phyloP scores from a whole-genome alignment of 2,329 filamentous ascomycete species.

The Exophiala sp. region DNA sequence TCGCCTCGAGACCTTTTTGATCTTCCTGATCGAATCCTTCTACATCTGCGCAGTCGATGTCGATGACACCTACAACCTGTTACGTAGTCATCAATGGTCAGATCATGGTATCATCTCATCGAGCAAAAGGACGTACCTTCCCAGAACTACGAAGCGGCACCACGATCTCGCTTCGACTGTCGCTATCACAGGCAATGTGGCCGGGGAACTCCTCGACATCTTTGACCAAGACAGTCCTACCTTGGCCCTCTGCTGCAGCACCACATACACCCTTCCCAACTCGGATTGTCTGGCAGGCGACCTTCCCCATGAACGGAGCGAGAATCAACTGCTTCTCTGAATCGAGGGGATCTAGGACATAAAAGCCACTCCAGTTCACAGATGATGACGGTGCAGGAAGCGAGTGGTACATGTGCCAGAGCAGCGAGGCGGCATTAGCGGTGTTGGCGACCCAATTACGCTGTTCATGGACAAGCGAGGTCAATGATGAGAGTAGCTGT shows the following conservation, averaged over 20 bases:
- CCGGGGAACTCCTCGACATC: slow-evolving; percentile 45
- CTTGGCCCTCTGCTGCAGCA: slow-evolving; percentile 37
- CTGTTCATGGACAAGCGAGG: slow-evolving; percentile 40
- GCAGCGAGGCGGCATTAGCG: slow-evolving; percentile 47
- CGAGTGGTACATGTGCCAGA: slow-evolving; percentile 47
- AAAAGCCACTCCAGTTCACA: slow-evolving; percentile 51
- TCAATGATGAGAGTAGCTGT: slow-evolving; percentile 39
- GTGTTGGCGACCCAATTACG: slow-evolving; percentile 49
- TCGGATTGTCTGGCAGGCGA: slow-evolving; percentile 47
- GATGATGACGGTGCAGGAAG: slow-evolving; percentile 42
- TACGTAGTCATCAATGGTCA: not conserved
- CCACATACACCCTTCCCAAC: slow-evolving; percentile 48
- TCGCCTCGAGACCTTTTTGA: slow-evolving; percentile 39
- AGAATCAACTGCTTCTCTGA: slow-evolving; percentile 35
- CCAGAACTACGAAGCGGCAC: slow-evolving; percentile 43
- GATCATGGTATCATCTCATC: too few species aligned
- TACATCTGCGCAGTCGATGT: slow-evolving; percentile 45
- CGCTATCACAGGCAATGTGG: slow-evolving; percentile 50
- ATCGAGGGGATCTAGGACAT: slow-evolving; percentile 34
- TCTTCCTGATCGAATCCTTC: slow-evolving; percentile 46
- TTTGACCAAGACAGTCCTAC: slow-evolving; percentile 40
- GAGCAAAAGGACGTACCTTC: slow-evolving; percentile 34
- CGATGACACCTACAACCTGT: slow-evolving; percentile 48
- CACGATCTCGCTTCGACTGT: slow-evolving; percentile 49
- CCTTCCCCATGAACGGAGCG: slow-evolving; percentile 48